Evolutionary conservation across 78 protist species (phyloP).

Genomic region (Bodo saltans): DNA sequence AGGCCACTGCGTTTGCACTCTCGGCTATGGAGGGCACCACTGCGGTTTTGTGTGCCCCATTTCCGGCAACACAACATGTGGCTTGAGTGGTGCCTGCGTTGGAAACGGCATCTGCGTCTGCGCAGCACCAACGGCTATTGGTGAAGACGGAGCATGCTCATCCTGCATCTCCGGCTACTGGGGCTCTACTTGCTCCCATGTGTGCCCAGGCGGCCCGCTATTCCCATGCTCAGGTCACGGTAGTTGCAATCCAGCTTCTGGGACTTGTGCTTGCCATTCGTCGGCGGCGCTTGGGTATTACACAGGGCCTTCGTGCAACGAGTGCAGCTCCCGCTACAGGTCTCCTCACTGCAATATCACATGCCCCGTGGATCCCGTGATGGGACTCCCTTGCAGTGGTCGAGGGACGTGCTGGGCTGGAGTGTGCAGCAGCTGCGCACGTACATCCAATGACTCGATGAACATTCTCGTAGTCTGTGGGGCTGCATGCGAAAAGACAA

Average conservation of each 20-base stretch:
- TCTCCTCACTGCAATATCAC: background rate
- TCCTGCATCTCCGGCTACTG: constrained; percentile 22
- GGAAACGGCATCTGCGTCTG: too few relatives aligned
- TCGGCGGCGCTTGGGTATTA: background rate
- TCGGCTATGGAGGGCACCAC: background rate
- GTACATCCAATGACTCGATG: too few relatives aligned
- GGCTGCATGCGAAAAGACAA: background rate
- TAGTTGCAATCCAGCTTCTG: too few relatives aligned
- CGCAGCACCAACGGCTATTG: too few relatives aligned
- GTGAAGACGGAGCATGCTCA: too few relatives aligned
- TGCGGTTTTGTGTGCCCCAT: background rate
- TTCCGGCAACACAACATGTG: too few relatives aligned
- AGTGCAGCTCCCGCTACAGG: background rate
- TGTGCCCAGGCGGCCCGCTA: constrained; percentile 22
- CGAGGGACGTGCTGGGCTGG: constrained; percentile 14
- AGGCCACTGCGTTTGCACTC: constrained; percentile 1
- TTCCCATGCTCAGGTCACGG: constrained; percentile 1
- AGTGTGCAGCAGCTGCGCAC: background rate
- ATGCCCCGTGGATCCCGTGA: background rate
- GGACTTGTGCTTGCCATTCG: too few relatives aligned
- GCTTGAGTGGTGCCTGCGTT: too few relatives aligned
- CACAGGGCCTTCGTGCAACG: background rate
- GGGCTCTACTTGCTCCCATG: constrained; percentile 7
- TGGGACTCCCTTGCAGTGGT: constrained; percentile 4
- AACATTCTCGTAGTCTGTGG: too few relatives aligned